Evolutionary conservation across 1,284 basidiomycete genomes (phyloP), one percentile per base, ranked within the genome.

Genomic region (Sporisorium sorghi): DNA sequence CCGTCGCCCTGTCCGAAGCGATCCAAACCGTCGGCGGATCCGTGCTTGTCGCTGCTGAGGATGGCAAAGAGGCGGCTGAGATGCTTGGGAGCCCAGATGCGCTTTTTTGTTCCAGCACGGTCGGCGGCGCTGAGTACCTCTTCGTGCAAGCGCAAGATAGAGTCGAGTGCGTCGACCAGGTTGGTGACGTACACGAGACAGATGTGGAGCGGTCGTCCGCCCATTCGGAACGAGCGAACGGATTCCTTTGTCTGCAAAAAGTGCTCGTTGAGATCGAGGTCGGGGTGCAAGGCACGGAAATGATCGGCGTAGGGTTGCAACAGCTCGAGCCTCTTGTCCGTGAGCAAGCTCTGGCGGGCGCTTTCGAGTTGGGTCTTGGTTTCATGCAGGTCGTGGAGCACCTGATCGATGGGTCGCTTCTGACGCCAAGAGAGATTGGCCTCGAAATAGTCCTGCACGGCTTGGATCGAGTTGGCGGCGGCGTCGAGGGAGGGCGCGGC

Each of bases 51-150:
- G 44, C 74, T 77, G 39, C 48, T 57, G 23, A 80, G 58, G 9
- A 79, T 32, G 2, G 84, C 68, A 5, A 86, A 86, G 0, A 89
- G 75, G 54, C 85, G 81, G 59, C 89, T 75, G 40, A 89, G 60
- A 14, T 87, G 86, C 52, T 85, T 87, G 24, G 89, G 89, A 28
- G 86, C 87, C 89, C 88, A 89, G 47, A 89, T 65, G 54, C 87
- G 80, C 58, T 86, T 69, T 52, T 60, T 87, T 46, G 68, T 67
- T 50, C 72, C 81, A 10, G 88, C 83, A 65, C 87, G 87, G 50
- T 76, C 69, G 12, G 85, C 85, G 12, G 88, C 85, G 30, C 77
- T 70, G 39, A 86, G 84, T 30, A 90, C 84, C 19, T 79, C 82
- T 54, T 87, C 86, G 65, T 88, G 84, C 26, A 90, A 80, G 3